Base-by-base conservation (phyloP, 2,329 filamentous ascomycete genomes). In the Colletotrichum cordylinicola region DNA sequence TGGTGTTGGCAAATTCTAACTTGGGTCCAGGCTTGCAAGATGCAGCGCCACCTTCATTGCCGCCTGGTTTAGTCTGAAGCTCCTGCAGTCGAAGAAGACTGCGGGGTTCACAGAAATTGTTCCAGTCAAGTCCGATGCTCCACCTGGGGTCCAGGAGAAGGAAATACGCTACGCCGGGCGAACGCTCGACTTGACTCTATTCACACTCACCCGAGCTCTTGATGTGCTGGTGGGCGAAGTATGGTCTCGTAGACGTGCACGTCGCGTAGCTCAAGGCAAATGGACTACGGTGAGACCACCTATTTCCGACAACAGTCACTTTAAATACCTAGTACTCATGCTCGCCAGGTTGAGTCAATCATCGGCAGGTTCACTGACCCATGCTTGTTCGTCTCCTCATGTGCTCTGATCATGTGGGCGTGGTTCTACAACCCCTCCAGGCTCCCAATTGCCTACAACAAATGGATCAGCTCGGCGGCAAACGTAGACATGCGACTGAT, bases 111-210 rank as follows among this genome's bases (percentile, higher is more conserved):
- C 86, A 7, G 86, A 89, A 64, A 84, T 82, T 15, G 79, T 84
- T 4, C 78, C 82, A 31, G 77, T 79, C 62, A 82, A 83, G 76
- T 78, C 81, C 4, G 80, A 82, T 52, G 77, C 78, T 16, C 75
- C 81, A 21, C 78, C 81, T 15, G 78, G 76, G 43, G 77, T 77
- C n/a, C 77, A 81, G 74, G 78, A 80, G 70, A 79, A 79, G 58
- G 80, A 80, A 16, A 80, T 83, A 58, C 75, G 70, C 31, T 80
- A 84, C 76, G 94, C 93, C 13, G 95, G 95, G 60, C 91, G 93
- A 79, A 96, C 95, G 2, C 89, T 98, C 76, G 95, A 98, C 82
- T 87, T 98, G 37, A 96, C 95, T 0, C 87, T 98, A n/a, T 96
- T 97, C 81, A 91, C 94, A 13, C 87, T 91, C 61, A 92, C 92